Percentiles rank a stretch among this genome's conserved stretches.
Evolutionary conservation across 257 asterid genomes (phyloP).

Genomic region (Przewalskia tangutica): DNA sequence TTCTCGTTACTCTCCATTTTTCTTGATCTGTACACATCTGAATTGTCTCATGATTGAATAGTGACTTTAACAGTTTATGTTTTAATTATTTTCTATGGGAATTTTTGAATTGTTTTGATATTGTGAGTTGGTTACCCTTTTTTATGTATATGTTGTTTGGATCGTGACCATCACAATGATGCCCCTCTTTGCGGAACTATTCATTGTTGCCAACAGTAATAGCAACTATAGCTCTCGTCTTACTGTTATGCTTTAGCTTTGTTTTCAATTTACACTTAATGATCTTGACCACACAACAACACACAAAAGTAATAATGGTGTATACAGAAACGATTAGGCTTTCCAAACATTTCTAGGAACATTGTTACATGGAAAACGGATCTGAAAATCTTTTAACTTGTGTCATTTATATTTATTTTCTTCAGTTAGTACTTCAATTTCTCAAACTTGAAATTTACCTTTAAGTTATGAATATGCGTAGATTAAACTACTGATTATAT

Average conservation of each 20-base stretch:
- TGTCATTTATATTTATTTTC: neutral
- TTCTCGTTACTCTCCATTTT: neutral
- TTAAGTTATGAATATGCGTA: neutral
- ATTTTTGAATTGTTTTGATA: neutral
- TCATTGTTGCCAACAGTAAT: neutral
- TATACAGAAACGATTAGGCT: neutral
- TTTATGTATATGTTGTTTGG: neutral
- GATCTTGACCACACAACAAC: neutral
- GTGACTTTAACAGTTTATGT: neutral
- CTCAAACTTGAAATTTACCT: neutral
- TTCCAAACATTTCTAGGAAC: neutral
- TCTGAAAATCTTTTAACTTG: neutral
- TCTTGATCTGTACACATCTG: neutral
- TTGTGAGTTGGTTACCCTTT: neutral
- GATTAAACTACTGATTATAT: neutral
- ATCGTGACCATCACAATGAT: neutral
- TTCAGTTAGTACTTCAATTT: neutral
- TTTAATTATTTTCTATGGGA: neutral
- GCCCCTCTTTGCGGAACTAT: neutral
- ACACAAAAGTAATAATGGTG: neutral
- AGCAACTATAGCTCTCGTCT: neutral
- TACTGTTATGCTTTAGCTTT: neutral
- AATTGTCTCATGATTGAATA: neutral
- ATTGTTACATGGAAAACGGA: neutral
- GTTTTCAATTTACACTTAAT: neutral